phyloP scores from a whole-genome alignment of 805 yeast species.

The Metschnikowia colocasiae region DNA sequence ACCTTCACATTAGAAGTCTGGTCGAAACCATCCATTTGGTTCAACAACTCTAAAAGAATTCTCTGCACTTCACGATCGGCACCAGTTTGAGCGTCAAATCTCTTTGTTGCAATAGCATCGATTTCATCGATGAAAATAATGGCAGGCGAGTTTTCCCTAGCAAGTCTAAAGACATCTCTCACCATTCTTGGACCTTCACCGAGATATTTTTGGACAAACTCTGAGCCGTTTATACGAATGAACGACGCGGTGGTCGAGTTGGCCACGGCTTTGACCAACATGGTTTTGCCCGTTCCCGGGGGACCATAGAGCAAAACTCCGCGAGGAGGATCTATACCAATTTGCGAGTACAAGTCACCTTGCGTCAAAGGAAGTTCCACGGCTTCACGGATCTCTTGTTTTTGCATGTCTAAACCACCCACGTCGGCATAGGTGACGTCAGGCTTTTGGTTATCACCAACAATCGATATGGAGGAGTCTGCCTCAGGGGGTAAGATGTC shows the following conservation, averaged over 20 bases:
- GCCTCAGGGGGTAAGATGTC: conserved; percentile 99
- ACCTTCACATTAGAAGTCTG: conserved; percentile 94
- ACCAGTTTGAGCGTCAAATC: conserved; percentile 99
- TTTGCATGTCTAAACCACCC: conserved; percentile 98
- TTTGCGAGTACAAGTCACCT: conserved; percentile 92
- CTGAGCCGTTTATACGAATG: conserved; percentile 96
- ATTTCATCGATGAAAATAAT: conserved; percentile 97
- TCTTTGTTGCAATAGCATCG: conserved; percentile 97
- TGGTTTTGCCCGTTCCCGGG: conserved; percentile 99
- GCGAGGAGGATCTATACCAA: conserved; percentile 98
- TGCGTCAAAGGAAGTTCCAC: conserved; percentile 95
- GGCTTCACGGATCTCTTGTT: conserved; percentile 98
- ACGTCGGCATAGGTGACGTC: conserved; percentile 95
- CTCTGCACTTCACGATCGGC: conserved; percentile 99
- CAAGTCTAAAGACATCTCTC: conserved; percentile 94
- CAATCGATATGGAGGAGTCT: conserved; percentile 90
- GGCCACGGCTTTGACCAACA: conserved; percentile 98
- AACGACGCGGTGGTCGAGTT: conserved; percentile 93
- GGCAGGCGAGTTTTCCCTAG: conserved; percentile 95
- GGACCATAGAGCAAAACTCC: conserved; percentile 98
- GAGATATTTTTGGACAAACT: conserved; percentile 93
- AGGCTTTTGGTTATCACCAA: conserved; percentile 90
- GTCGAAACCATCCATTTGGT: conserved; percentile 99
- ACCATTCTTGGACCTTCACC: conserved; percentile 99
- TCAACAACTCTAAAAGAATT: conserved; percentile 87